Conservation (phyloP, 495 filamentous ascomycete genomes). For the Penicillium malachiteum region DNA sequence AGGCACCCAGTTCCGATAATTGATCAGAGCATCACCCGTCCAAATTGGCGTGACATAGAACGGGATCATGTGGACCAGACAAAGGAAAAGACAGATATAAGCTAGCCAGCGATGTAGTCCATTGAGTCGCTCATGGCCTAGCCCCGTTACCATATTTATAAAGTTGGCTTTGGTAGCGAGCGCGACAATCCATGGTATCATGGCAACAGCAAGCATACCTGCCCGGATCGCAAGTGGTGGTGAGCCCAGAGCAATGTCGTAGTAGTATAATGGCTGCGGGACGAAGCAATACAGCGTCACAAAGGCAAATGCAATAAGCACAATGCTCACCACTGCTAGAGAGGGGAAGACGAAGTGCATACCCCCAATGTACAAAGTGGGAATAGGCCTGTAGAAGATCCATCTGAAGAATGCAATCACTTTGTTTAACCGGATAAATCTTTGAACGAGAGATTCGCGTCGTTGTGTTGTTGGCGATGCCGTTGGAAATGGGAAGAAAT, state of each 20-base stretch:
- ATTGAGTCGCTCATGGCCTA: constrained; percentile 89
- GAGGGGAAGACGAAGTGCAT: constrained; percentile 73
- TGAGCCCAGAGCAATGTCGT: constrained; percentile 79
- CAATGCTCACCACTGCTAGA: constrained; percentile 63
- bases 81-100: constrained; percentile 82
- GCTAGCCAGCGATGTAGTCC: constrained; percentile 90
- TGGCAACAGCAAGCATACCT: constrained; percentile 90
- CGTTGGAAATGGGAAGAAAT: constrained; percentile 69
- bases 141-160: constrained; percentile 80
- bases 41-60: constrained; percentile 88
- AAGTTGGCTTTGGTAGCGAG: constrained; percentile 90
- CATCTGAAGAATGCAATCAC: constrained; percentile 74
- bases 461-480: constrained; percentile 44
- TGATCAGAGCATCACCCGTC: constrained; percentile 66
- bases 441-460: constrained; percentile 67
- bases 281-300: constrained; percentile 79
- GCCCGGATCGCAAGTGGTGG: constrained; percentile 86
- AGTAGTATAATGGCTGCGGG: constrained; percentile 80
- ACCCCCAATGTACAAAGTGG: constrained; percentile 60
- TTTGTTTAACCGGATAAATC: constrained; percentile 69
- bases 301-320: constrained; percentile 64
- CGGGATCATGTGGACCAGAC: constrained; percentile 78
- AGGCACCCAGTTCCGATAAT: constrained; percentile 65
- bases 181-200: constrained; percentile 92
- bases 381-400: constrained; percentile 83